These are phyloP conservation scores for Chloroidium sp. DNA, from an alignment of 163 green algal genomes.

Conservation along the genomic window DNA sequence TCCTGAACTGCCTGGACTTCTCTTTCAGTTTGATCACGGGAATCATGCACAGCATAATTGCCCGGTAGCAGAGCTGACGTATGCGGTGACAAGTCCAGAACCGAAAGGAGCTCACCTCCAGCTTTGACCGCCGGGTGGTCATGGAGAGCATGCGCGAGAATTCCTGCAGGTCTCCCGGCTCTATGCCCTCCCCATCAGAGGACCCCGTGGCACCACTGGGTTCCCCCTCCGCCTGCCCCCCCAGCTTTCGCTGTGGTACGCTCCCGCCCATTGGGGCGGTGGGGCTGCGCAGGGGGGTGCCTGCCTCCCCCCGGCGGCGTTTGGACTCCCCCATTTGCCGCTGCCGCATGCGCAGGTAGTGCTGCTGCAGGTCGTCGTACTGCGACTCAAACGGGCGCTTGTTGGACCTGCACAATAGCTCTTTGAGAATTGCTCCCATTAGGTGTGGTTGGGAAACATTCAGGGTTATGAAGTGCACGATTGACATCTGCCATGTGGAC, in stretches of 20 bases:
- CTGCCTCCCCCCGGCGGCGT: neutral
- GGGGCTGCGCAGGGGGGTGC: neutral
- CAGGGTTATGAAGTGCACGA: too few relatives aligned
- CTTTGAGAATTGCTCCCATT: too few relatives aligned
- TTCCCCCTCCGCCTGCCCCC: too few relatives aligned
- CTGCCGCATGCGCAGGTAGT: conserved; percentile 45
- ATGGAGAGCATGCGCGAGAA: conserved; percentile 45
- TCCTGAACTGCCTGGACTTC: too few relatives aligned
- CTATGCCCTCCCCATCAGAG: conserved; percentile 4
- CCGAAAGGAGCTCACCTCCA: conserved; percentile 2
- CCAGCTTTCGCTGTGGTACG: too few relatives aligned
- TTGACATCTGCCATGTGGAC: too few relatives aligned
- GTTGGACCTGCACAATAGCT: conserved; percentile 18
- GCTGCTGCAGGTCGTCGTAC: conserved; percentile 65
- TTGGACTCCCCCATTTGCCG: neutral
- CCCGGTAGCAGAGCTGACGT: too few relatives aligned
- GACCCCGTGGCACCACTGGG: neutral
- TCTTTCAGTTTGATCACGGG: too few relatives aligned
- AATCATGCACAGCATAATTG: too few relatives aligned
- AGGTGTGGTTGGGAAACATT: too few relatives aligned
- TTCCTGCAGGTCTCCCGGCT: conserved; percentile 32
- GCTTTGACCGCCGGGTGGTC: conserved; percentile 22
- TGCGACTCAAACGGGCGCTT: conserved; percentile 52
- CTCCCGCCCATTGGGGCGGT: neutral
- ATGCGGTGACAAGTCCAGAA: too few relatives aligned